Percentiles rank a stretch among this genome's conserved stretches.
Conservation (phyloP, 176 grass and related monocot species). For the Triticum monococcum region DNA sequence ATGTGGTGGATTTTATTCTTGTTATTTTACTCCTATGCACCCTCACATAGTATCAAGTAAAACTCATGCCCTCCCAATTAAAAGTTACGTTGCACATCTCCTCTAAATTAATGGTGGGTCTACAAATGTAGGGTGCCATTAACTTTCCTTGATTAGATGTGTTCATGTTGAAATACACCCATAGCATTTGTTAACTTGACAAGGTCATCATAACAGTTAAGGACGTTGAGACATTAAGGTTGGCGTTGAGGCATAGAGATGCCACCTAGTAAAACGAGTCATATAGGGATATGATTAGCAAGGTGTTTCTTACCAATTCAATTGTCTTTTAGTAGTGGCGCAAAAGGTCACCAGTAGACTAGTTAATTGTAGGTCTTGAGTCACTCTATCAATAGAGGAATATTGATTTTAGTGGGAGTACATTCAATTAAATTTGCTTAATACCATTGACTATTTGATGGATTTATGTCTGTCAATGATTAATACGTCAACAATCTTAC, state of each 20-base stretch:
- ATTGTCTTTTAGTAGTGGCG: neutral
- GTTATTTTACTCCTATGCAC: neutral
- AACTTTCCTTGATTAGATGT: neutral
- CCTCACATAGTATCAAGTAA: neutral
- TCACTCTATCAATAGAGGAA: neutral
- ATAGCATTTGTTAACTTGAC: neutral
- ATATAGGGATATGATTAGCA: neutral
- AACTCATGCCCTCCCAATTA: neutral
- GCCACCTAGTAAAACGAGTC: neutral
- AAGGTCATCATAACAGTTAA: neutral
- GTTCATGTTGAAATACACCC: neutral
- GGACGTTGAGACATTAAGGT: neutral
- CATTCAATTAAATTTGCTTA: neutral
- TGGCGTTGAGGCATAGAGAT: neutral
- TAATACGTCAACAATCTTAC: neutral
- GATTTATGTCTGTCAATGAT: neutral
- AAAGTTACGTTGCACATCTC: neutral
- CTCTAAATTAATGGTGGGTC: neutral
- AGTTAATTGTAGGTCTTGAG: neutral
- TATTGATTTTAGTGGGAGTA: neutral
- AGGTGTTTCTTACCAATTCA: neutral
- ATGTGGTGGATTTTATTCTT: neutral
- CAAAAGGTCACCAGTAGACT: neutral
- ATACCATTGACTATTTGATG: neutral
- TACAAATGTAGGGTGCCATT: neutral